Evolutionary conservation across 1,139 yeast genomes (phyloP).

Genomic region (Pichia sp.): DNA sequence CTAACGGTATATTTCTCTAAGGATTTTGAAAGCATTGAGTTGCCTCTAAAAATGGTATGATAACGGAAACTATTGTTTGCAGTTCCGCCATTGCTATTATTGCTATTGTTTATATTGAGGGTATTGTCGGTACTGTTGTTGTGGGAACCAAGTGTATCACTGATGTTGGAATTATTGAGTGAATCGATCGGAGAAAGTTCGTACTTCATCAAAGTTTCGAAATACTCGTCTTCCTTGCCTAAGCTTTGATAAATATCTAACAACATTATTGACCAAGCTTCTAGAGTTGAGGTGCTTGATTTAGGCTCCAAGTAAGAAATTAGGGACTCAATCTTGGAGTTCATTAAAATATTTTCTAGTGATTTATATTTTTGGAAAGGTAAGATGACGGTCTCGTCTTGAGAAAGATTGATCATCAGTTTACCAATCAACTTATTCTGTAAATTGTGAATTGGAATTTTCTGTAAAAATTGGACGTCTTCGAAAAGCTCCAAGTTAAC

Average conservation of each 20-base stretch:
- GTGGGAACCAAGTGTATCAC: background rate
- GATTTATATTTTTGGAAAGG: constrained; percentile 55
- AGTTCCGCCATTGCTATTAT: background rate
- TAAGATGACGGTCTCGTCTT: constrained; percentile 56
- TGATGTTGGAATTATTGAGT: background rate
- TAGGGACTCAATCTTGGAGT: constrained; percentile 48
- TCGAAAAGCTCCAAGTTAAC: constrained; percentile 45
- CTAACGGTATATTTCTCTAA: constrained; percentile 73
- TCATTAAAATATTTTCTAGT: constrained; percentile 54
- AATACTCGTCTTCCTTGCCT: constrained; percentile 64
- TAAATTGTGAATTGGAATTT: constrained; percentile 28
- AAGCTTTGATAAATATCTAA: constrained; percentile 64
- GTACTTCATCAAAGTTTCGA: constrained; percentile 58
- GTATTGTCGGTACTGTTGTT: background rate
- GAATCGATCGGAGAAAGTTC: constrained; percentile 44
- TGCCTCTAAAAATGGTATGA: constrained; percentile 81
- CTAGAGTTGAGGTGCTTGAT: constrained; percentile 43
- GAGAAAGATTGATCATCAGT: constrained; percentile 49
- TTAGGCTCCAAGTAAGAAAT: constrained; percentile 42
- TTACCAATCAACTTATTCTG: constrained; percentile 46
- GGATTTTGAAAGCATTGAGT: constrained; percentile 74
- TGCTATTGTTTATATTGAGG: background rate
- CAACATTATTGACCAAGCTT: constrained; percentile 49
- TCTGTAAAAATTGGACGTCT: constrained; percentile 27
- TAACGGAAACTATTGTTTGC: background rate